Conservation (phyloP, 106 monocot genomes). For the Dendrobium officinale region DNA sequence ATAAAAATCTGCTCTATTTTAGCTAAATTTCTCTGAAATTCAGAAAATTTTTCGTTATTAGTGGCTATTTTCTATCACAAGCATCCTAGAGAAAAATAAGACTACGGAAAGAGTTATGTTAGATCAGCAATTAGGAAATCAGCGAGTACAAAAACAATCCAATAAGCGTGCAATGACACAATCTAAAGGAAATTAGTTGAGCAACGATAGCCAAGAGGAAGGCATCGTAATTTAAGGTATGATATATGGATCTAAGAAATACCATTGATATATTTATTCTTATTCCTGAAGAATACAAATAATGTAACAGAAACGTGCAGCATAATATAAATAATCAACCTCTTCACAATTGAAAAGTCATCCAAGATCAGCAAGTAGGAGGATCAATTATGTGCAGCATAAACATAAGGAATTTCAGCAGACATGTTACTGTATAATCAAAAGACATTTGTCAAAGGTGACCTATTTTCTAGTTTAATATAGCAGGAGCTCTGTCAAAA, state of each 20-base stretch:
- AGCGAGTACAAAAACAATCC: neutral
- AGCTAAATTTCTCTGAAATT: no score
- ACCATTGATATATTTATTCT: neutral
- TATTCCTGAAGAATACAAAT: neutral
- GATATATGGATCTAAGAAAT: conserved; percentile 1
- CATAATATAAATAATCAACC: neutral
- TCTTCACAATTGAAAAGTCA: neutral
- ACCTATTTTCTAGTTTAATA: neutral
- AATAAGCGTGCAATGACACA: neutral
- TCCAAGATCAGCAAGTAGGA: neutral
- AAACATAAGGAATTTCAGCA: neutral
- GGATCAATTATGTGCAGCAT: neutral
- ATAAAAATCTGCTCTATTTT: no score
- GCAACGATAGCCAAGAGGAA: neutral
- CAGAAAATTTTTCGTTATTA: no score
- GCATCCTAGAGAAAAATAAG: neutral
- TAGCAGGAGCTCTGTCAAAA: neutral
- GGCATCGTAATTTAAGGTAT: neutral
- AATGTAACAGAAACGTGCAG: neutral
- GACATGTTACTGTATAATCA: neutral
- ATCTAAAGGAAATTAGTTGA: neutral
- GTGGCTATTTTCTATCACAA: neutral
- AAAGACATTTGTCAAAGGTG: neutral
- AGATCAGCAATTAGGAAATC: no score
- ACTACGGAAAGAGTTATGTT: neutral